Conservation (phyloP, 192 early-diverging fungal species). For the Dissophora ornata region DNA sequence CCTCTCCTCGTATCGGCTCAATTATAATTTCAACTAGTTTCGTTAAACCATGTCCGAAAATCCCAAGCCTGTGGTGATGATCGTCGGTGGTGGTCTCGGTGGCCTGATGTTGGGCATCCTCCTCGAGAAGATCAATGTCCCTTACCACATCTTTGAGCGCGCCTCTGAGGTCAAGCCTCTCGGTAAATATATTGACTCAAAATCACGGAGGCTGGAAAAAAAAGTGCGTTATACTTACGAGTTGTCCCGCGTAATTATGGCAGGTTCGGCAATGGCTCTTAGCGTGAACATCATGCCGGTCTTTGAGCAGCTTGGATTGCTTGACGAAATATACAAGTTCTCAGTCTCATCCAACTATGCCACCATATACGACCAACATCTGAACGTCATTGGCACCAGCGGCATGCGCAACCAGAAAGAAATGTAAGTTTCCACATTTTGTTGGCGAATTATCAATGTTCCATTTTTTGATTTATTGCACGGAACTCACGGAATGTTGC, state of each 20-base stretch:
- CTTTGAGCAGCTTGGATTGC: conserved; percentile 30
- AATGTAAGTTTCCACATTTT: conserved; percentile 20
- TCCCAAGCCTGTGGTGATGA: background rate
- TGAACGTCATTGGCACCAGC: conserved; percentile 16
- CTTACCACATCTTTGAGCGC: conserved; percentile 23
- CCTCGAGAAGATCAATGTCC: conserved; percentile 11
- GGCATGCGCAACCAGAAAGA: conserved; percentile 12
- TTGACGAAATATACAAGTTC: conserved; percentile 18
- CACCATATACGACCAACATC: background rate
- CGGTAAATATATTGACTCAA: conserved; percentile 2
- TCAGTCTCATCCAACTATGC: conserved; percentile 9
- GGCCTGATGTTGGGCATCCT: conserved; percentile 11
- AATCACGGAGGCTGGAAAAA: background rate
- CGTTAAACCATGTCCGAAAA: conserved; percentile 4
- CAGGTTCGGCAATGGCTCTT: conserved; percentile 28
- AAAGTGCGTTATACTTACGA: background rate
- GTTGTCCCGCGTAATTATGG: too few relatives aligned
- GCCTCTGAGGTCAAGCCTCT: conserved; percentile 16
- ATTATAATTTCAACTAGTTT: background rate
- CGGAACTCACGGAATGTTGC: background rate
- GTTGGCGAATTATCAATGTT: too few relatives aligned
- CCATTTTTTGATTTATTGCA: background rate
- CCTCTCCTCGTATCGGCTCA: background rate
- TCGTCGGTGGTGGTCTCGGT: conserved; percentile 12
- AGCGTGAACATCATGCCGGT: conserved; percentile 30